Evolutionary conservation across 2,329 filamentous ascomycete species (phyloP), one percentile per base, ranked within the genome.

Genomic region (Tolypocladium amazonense): DNA sequence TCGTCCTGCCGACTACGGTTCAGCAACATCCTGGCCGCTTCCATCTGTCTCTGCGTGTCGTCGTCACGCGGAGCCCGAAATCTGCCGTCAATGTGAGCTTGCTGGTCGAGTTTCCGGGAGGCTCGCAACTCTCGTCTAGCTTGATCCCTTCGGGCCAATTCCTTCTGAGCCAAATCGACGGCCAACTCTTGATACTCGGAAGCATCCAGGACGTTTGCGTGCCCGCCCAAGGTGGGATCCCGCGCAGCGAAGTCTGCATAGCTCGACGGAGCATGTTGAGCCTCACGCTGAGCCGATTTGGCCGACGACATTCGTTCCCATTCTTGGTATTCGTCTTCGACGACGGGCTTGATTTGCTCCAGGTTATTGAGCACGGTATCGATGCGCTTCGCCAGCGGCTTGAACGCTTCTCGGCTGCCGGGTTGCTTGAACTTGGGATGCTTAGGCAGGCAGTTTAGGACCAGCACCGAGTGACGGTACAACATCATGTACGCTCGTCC

Each of bases 401-500:
- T 79, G 30, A 93, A 82, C 2, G 85, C 81, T 58, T 80, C 83
- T 54, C 84, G 83, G 11, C 85, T 86, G 41, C 88, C 84, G 12
- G 84, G 80, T 9, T 85, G 81, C 65, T 83, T 88, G 54, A 84
- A 84, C 59, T 94, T 85, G 1, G 93, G 92, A 67, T 97, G 94
- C 1, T 77, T 81, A 0, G 84, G 81, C 11, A 99, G 79, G 58
- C 88, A 82, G 8, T 90, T 83, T 35, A 96, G 77, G 30, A 96
- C 84, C n/a, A 99, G 85, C 58, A 88, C 82, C 12, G 91, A 91
- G 75, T 96, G 92, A 66, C 94, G 87, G 71, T 94, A 90, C n/a
- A 96, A 83, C 61, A 97, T 85, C 59, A 97, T 82, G 72, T 96
- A 99, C 5, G 93, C 90, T 69, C 94, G 88, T 67, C 92, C 85